A percentile compares a stretch with the other conserved stretches of the same genome.
Evolutionary conservation across 2,329 filamentous ascomycete genomes (phyloP).

Genomic region (Fusarium sp.): DNA sequence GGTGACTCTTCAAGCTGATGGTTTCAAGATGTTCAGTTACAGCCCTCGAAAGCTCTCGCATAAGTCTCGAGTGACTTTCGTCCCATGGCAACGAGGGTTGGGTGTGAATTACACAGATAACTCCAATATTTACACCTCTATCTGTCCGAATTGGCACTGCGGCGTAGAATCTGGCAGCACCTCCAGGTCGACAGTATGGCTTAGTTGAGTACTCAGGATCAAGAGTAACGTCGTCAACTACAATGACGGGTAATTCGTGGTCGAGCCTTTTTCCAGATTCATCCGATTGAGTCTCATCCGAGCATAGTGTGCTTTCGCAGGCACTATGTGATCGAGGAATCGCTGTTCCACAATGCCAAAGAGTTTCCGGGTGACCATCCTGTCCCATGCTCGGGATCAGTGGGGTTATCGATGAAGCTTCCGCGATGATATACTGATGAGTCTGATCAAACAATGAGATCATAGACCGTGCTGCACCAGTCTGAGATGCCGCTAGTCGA

Average conservation of each 20-base stretch:
- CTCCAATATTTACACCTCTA: slow-evolving; percentile 58
- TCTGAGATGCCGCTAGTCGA: slow-evolving; percentile 60
- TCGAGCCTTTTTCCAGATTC: neutral
- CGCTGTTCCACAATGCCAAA: slow-evolving; percentile 50
- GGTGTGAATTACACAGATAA: slow-evolving; percentile 51
- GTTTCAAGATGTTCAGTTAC: slow-evolving; percentile 55
- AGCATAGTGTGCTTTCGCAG: slow-evolving; percentile 48
- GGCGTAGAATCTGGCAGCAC: slow-evolving; percentile 54
- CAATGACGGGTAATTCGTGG: slow-evolving; percentile 48
- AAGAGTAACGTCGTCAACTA: slow-evolving; percentile 51
- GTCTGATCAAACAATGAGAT: slow-evolving; percentile 64
- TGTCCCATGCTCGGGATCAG: slow-evolving; percentile 45
- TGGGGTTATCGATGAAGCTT: slow-evolving; percentile 59
- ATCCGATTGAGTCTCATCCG: slow-evolving; percentile 4
- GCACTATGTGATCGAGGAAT: slow-evolving; percentile 48
- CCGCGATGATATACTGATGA: slow-evolving; percentile 64
- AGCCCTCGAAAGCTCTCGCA: slow-evolving; percentile 48
- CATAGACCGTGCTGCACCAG: slow-evolving; percentile 56
- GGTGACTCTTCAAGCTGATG: slow-evolving; percentile 43
- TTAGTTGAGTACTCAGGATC: slow-evolving; percentile 49
- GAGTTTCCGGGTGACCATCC: slow-evolving; percentile 14
- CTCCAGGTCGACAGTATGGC: slow-evolving; percentile 41
- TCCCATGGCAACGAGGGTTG: slow-evolving; percentile 37
- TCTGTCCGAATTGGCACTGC: slow-evolving; percentile 57
- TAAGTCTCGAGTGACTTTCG: slow-evolving; percentile 41